A percentile compares a stretch with the other conserved stretches of the same genome.
These are phyloP conservation scores for Colletotrichum tamarilloi DNA, from an alignment of 2,329 filamentous ascomycete genomes.

Conservation along the genomic window DNA sequence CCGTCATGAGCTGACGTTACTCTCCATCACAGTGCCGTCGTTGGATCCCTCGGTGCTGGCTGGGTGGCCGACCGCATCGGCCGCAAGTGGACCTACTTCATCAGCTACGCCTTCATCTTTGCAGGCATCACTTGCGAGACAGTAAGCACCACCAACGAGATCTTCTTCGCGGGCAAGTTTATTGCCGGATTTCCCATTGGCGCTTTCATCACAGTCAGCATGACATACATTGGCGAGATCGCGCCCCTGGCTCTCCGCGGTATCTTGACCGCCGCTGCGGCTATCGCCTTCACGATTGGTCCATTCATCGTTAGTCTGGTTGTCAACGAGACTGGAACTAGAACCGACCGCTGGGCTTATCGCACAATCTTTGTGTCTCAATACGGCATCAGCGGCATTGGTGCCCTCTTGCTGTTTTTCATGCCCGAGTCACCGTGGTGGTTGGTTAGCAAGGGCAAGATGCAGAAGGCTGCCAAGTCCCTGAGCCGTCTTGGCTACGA, in stretches of 20 bases:
- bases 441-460: slow-evolving; percentile 46
- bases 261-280: slow-evolving; percentile 42
- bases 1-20: not conserved
- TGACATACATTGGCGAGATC: slow-evolving; percentile 46
- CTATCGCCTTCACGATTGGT: slow-evolving; percentile 40
- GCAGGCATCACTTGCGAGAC: slow-evolving; percentile 51
- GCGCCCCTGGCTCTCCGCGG: slow-evolving; percentile 43
- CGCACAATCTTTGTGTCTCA: slow-evolving; percentile 35
- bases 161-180: slow-evolving; percentile 56
- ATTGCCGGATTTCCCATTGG: slow-evolving; percentile 52
- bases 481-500: slow-evolving; percentile 45
- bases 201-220: slow-evolving; percentile 40
- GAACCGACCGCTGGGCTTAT: slow-evolving; percentile 46
- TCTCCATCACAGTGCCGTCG: slow-evolving; percentile 27
- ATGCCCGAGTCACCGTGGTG: slow-evolving; percentile 58
- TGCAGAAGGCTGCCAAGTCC: slow-evolving; percentile 31
- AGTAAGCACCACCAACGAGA: slow-evolving; percentile 43
- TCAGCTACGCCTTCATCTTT: slow-evolving; percentile 48
- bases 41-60: slow-evolving; percentile 30
- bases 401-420: slow-evolving; percentile 21
- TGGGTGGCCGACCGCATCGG: slow-evolving; percentile 29
- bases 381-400: slow-evolving; percentile 31
- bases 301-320: slow-evolving; percentile 46
- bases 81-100: slow-evolving; percentile 41
- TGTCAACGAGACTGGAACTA: slow-evolving; percentile 43